phyloP scores from a whole-genome alignment of 106 monocot genomes.

The Phalaenopsis equestris region DNA sequence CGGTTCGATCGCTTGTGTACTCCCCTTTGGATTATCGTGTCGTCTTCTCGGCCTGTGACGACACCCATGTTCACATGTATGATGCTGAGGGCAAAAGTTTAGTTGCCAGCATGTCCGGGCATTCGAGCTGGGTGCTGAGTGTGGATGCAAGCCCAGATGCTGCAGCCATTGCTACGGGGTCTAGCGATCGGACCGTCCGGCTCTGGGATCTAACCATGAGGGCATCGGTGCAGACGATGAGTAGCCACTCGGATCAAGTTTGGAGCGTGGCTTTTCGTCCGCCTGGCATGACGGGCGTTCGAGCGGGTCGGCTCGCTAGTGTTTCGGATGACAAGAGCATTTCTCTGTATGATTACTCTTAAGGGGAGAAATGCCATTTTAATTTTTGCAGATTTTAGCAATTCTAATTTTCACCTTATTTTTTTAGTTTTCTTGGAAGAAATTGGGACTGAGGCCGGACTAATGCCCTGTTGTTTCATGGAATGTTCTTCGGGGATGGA shows the following conservation, averaged over 20 bases:
- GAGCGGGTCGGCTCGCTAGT: conserved; percentile 68
- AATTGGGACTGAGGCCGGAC: too few species aligned
- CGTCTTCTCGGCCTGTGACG: conserved; percentile 83
- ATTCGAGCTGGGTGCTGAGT: conserved; percentile 74
- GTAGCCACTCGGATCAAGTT: conserved; percentile 76
- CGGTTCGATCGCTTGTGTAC: conserved; percentile 78
- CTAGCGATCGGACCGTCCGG: conserved; percentile 80
- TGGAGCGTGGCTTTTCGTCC: conserved; percentile 86
- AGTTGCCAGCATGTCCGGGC: conserved; percentile 83
- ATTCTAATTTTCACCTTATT: too few species aligned
- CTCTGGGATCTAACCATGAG: conserved; percentile 93
- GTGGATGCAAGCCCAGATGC: conserved; percentile 95
- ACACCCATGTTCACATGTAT: conserved; percentile 79
- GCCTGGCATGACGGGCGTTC: conserved; percentile 48
- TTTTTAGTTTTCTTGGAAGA: too few species aligned
- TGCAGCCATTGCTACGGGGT: conserved; percentile 79
- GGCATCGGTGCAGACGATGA: conserved; percentile 84
- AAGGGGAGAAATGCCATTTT: not conserved
- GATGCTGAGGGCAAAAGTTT: conserved; percentile 81
- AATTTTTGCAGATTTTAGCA: not conserved
- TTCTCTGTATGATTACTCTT: conserved; percentile 87
- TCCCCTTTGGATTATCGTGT: conserved; percentile 78
- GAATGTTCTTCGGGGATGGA: not conserved
- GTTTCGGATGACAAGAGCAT: conserved; percentile 95
- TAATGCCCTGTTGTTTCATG: not conserved